Base-by-base conservation (phyloP, 495 filamentous ascomycete genomes). In the Tuber microsphaerosporum region DNA sequence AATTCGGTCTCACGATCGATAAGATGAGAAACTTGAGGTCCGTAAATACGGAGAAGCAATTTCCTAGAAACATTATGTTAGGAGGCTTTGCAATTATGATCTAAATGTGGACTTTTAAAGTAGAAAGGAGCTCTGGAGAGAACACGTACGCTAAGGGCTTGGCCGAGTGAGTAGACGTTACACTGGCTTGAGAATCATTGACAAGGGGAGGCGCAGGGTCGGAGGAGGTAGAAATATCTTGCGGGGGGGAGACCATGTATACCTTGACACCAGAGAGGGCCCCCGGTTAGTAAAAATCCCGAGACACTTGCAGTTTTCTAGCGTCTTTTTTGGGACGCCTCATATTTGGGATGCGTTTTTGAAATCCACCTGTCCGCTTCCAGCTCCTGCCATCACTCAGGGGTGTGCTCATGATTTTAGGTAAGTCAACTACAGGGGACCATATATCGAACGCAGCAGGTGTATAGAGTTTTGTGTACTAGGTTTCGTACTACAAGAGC, bases 1-100 rank as follows among this genome's bases (percentile, higher is more conserved):
- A 99, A 85, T 84, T 99, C 95, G 39, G 90, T 93, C 75, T 97
- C 91, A 69, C 95, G 88, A 83, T 99, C 94, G 78, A 99, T 98
- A 43, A 99, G 86, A 84, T 98, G 94, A 75, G 95, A 93, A 8
- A 94, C 96, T 80, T 98, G 93, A 9, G 95, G 94, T 0, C 95
- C 96, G 81, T 99, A 99, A 69, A 99, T 92, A 41, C 95, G 90
- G 56, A 99, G 85, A 2, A 99, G 87, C 17, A 99, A 88, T 83
- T 97, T 97, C 45, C 89, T 91, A 75, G 31, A 65, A 31, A 34
- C 39, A 14, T 34, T 65, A 65, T 34, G 56, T 65, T 65, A 65
- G 56, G 56, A 17, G 56, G 6, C 3, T 26, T 65, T 16, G 56
- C 26, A 65, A 34, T 65, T 31, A 65, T 31, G 56, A 34, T 65